Conservation (phyloP, 352 stramenopile species). For the Albugo laibachii region DNA sequence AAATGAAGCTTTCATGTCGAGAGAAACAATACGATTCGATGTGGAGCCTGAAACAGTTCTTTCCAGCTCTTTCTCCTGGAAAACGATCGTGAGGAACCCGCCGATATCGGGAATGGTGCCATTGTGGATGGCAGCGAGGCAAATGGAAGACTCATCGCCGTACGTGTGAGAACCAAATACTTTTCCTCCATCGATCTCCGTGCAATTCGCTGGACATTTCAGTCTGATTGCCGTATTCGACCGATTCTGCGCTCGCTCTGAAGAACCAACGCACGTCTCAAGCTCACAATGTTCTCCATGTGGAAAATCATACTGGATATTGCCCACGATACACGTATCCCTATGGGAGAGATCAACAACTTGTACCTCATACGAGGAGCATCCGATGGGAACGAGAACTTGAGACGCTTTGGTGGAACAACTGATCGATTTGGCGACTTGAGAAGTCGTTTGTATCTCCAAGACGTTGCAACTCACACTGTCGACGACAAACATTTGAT, state of each 20-base stretch:
- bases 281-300: conserved; percentile 28
- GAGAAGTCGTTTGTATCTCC: conserved; percentile 43
- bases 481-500: conserved; percentile 78
- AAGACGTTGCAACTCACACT: conserved; percentile 87
- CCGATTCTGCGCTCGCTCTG: conserved; percentile 33
- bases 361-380: conserved; percentile 84
- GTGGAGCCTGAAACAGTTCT: conserved; percentile 28
- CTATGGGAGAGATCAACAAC: conserved; percentile 78
- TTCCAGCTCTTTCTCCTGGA: too few species aligned
- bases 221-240: conserved; percentile 85
- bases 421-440: conserved; percentile 36
- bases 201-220: conserved; percentile 45
- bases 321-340: conserved; percentile 49
- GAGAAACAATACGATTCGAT: conserved; percentile 35
- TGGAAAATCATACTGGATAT: conserved; percentile 89
- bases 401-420: conserved; percentile 70
- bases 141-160: conserved; percentile 81
- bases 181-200: conserved; percentile 1
- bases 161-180: conserved; percentile 66
- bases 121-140: conserved; percentile 78
- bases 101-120: conserved; percentile 32
- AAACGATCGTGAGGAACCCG: conserved; percentile 30
- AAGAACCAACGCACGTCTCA: conserved; percentile 84
- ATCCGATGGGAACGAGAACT: conserved; percentile 82
- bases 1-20: conserved; percentile 13